These are phyloP conservation scores for Phyllosticta capitalensis DNA, from an alignment of 2,329 filamentous ascomycete genomes.

Conservation along the genomic window DNA sequence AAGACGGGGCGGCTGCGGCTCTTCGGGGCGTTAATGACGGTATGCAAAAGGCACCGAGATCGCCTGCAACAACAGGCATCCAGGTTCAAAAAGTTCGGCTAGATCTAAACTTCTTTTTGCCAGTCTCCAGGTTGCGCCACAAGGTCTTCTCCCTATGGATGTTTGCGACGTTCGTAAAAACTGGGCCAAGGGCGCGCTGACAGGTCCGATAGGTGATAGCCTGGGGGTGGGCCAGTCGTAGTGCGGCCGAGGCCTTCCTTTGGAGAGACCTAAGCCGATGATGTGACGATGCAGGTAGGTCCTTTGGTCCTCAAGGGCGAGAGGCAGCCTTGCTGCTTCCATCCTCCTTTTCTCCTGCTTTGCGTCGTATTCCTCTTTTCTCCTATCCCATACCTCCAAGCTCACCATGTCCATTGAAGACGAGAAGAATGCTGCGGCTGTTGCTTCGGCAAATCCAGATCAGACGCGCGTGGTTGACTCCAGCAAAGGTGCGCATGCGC, in stretches of 20 bases:
- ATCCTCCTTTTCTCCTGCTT: neutral
- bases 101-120: neutral
- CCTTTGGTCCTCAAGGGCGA: neutral
- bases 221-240: neutral
- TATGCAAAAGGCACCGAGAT: neutral
- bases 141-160: too few species aligned
- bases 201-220: neutral
- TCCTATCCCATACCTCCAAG: neutral
- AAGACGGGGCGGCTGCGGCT: neutral
- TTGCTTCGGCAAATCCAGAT: constrained; percentile 15
- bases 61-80: neutral
- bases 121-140: neutral
- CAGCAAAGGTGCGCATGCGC: constrained; percentile 25
- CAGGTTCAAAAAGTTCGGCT: neutral
- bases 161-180: neutral
- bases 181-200: neutral
- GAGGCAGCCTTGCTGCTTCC: neutral
- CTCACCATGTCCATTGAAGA: neutral
- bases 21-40: neutral
- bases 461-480: constrained; percentile 21
- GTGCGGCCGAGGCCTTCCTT: neutral
- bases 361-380: neutral
- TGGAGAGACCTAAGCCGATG: neutral
- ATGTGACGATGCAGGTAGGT: neutral
- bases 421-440: constrained; percentile 1